Base-by-base conservation (phyloP, 1,139 yeast genomes). In the Pichia sp. region DNA sequence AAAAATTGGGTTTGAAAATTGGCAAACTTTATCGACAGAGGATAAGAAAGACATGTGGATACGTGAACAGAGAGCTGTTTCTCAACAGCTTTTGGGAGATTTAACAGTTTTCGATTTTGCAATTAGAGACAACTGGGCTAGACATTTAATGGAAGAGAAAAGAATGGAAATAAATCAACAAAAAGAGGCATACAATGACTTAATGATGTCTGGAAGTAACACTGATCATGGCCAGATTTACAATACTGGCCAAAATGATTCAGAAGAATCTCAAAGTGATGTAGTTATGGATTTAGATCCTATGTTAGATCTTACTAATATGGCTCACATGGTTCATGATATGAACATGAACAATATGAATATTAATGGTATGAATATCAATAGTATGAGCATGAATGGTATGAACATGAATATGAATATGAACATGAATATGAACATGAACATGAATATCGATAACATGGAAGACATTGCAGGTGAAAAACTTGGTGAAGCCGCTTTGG, bases 1-100 rank as follows among this genome's bases (percentile, higher is more conserved):
- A 23, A 60, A 62, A 16, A 65, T 61, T 1, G 74, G 76, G 0
- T 71, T 65, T 39, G 74, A 70, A 26, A 65, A 65, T 30, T 73
- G 78, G 78, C 53, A 59, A 10, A 57, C 64, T 1, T 48, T 70
- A 45, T 50, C 66, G 22, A 64, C 62, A 25, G 56, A 55, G 6
- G 57, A 59, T 2, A 66, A 64, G 41, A 58, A 55, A 39, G 69
- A 65, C 6, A 61, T 69, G 31, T 73, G 77, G 77, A 51, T 51
- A 1, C 51, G 69, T n/a, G 77, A 71, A 47, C 64, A 67, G 48
- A 55, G 75, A 31, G 53, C 58, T 8, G 69, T 72, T n/a, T 72
- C 74, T 1, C 70, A 68, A 35, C 71, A 71, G 10, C 66, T 74
- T 0, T 51, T 73, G 11, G 70, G 70, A 1, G 49, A 57, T 4